phyloP scores from a whole-genome alignment of 2,329 filamentous ascomycete species.

The Pseudocercospora fuligena region DNA sequence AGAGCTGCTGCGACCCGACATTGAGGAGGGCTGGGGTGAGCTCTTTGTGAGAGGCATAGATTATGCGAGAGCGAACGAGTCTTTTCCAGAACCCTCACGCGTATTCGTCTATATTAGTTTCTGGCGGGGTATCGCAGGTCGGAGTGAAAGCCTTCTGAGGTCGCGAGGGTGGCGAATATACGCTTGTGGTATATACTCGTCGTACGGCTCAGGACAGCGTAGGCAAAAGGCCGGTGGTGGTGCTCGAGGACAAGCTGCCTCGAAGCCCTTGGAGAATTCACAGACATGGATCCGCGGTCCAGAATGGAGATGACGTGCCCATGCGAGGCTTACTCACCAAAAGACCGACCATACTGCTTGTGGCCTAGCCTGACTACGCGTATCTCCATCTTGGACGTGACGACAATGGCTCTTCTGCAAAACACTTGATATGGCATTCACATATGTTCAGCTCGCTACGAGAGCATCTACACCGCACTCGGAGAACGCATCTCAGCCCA shows the following conservation, averaged over 20 bases:
- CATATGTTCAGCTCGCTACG: too few species aligned
- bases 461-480: too few species aligned
- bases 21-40: neutral
- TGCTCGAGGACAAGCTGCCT: neutral
- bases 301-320: neutral
- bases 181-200: neutral
- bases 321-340: neutral
- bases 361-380: too few species aligned
- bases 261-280: too few species aligned
- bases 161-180: neutral
- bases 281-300: neutral
- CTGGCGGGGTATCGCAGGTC: neutral
- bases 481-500: too few species aligned
- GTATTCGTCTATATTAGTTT: neutral
- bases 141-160: neutral
- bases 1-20: constrained; percentile 27
- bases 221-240: neutral
- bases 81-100: constrained; percentile 1
- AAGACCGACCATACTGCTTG: neutral
- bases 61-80: neutral
- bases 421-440: too few species aligned
- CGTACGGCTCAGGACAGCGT: neutral
- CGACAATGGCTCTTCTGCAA: too few species aligned
- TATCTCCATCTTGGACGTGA: too few species aligned
- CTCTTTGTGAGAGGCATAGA: constrained; percentile 20